Evolutionary conservation across 2,329 filamentous ascomycete genomes (phyloP).

Genomic region (Botryotinia globosa): DNA sequence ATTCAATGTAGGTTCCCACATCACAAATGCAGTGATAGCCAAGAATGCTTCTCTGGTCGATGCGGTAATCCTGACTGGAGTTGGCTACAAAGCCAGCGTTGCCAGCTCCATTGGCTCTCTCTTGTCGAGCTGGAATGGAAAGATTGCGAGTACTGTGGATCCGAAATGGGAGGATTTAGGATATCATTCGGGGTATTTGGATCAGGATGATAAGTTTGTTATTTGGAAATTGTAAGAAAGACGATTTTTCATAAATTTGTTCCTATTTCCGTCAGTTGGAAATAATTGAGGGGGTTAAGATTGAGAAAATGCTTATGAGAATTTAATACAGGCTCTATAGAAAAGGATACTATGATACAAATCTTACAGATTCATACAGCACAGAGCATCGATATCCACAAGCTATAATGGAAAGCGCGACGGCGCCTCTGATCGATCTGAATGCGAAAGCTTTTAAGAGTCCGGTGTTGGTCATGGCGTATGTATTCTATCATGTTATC

Average conservation of each 20-base stretch:
- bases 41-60: background rate
- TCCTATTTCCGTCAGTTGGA: background rate
- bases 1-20: background rate
- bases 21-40: background rate
- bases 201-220: background rate
- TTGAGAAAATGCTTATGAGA: background rate
- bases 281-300: background rate
- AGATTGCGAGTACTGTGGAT: background rate
- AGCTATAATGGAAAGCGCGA: background rate
- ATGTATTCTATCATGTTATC: background rate
- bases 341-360: background rate
- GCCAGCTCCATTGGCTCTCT: background rate
- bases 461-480: background rate
- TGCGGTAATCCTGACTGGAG: background rate
- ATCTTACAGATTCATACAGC: background rate
- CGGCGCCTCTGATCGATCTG: background rate
- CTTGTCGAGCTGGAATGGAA: background rate
- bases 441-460: background rate
- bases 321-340: background rate
- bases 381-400: background rate
- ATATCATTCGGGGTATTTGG: background rate
- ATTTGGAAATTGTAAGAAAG: background rate
- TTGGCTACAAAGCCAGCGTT: background rate
- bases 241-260: background rate
- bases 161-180: background rate